phyloP scores from a whole-genome alignment of 345 rosid species.

The Rhodamnia rubescens region DNA sequence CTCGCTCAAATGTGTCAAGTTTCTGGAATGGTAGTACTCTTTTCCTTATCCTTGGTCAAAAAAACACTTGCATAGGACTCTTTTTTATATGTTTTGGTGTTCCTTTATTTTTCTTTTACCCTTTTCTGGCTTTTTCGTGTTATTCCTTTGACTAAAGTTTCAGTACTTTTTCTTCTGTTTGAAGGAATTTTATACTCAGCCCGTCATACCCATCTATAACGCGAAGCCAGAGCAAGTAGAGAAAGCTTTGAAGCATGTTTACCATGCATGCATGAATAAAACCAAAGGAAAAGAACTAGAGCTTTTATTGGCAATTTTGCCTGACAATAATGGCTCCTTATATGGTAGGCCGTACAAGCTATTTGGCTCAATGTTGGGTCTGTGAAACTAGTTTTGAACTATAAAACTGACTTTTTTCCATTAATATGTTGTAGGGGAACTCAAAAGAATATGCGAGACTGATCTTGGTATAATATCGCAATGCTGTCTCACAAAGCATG shows the following conservation, averaged over 20 bases:
- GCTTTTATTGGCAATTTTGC: constrained; percentile 81
- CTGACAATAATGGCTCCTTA: constrained; percentile 93
- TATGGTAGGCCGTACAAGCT: constrained; percentile 44
- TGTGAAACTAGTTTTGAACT: not conserved
- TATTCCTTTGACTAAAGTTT: not conserved
- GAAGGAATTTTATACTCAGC: constrained; percentile 89
- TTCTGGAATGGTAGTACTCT: constrained; percentile 81
- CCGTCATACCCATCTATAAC: constrained; percentile 77
- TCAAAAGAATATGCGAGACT: constrained; percentile 96
- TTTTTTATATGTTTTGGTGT: not conserved
- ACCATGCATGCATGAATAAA: constrained; percentile 65
- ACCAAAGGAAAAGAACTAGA: constrained; percentile 95
- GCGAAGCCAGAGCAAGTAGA: constrained; percentile 98
- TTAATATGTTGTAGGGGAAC: constrained; percentile 51
- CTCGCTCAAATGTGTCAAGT: constrained; percentile 97
- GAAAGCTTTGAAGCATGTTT: constrained; percentile 92
- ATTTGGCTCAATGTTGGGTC: not conserved
- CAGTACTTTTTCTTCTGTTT: not conserved
- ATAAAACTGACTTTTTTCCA: not conserved
- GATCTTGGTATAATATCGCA: constrained; percentile 95
- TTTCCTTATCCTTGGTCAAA: not conserved
- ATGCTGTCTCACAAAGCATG: constrained; percentile 95
- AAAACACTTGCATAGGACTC: not conserved
- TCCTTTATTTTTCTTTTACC: not conserved
- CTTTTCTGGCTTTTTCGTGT: not conserved